Evolutionary conservation across 2,329 filamentous ascomycete genomes (phyloP), one percentile per base, ranked within the genome.

Genomic region (Remersonia thermophila): DNA sequence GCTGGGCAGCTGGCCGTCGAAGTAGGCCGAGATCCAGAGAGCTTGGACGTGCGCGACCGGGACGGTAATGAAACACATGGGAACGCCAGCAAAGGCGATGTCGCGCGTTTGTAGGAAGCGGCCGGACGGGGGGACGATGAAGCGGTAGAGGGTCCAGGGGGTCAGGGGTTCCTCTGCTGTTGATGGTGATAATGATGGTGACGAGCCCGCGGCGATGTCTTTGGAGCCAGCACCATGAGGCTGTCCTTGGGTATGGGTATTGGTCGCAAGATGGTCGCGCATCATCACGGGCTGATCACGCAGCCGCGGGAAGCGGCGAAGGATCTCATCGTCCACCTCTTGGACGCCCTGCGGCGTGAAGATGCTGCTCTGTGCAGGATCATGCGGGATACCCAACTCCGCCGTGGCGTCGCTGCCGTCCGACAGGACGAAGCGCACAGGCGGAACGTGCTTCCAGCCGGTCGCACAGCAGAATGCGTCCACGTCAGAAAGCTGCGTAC

Each of bases 11-110:
- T 62, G 56, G 25, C 62, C 63, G 33, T 67, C 62, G 15, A 87
- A 69, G 50, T 75, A 84, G 0, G 80, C 77, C 0, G 66, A 62
- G 20, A 80, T 64, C 77, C 77, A 82, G 3, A 81, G 59, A 0
- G 70, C 69, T 48, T 71, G 67, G 2, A 60, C 45, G 37, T 69
- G 61, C 0, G 63, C 57, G n/a, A 57, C 51, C 2, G 61, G 59
- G 2, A 55, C 46, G 6, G 60, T 62, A 16, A 56, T 56, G 35
- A 67, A 61, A 40, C 63, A 66, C 45, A 60, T 55, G 14, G 65
- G 37, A 8, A 56, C 51, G 8, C 67, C 68, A 0, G 57, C 54
- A 36, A 72, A 70, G 0, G 60, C 65, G 26, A 68, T 54, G 36
- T 68, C 58, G 7, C 58, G 55, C 5, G 51, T 51, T 13, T 48